Evolutionary conservation across 1,284 basidiomycete species (phyloP).

Genomic region (Laetiporus sulphureus): DNA sequence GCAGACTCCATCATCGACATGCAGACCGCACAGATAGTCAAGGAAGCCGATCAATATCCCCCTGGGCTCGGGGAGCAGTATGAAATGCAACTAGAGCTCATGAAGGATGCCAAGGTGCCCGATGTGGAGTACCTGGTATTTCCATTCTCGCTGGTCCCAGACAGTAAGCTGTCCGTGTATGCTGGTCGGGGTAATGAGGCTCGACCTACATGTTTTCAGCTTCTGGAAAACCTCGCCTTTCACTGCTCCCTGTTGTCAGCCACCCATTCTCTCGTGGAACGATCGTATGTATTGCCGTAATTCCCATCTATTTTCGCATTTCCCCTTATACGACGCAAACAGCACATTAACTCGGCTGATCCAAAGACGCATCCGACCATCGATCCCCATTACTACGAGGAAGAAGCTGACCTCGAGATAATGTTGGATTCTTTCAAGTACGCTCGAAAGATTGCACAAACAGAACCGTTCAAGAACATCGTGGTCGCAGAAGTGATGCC

Average conservation of each 20-base stretch:
- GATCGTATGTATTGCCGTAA: slow-evolving; percentile 20
- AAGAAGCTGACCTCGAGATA: slow-evolving; percentile 28
- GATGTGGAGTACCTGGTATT: slow-evolving; percentile 12
- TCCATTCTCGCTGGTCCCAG: slow-evolving; percentile 3
- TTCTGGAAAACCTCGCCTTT: slow-evolving; percentile 15
- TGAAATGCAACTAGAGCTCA: slow-evolving; percentile 7
- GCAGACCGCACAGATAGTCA: slow-evolving; percentile 1
- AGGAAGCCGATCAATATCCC: not conserved
- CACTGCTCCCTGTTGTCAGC: slow-evolving; percentile 9
- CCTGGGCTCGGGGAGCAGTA: slow-evolving; percentile 9
- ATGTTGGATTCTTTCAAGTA: slow-evolving; percentile 11
- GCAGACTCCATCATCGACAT: slow-evolving; percentile 2
- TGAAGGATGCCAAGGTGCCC: slow-evolving; percentile 6
- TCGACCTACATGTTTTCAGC: not conserved
- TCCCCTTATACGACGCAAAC: too few relatives aligned
- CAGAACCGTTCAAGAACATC: slow-evolving; percentile 19
- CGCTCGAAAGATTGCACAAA: slow-evolving; percentile 1
- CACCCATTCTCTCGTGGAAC: slow-evolving; percentile 29
- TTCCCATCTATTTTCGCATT: not conserved
- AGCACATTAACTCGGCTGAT: slow-evolving; percentile 31
- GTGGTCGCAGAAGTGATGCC: not conserved
- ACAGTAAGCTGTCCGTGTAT: not conserved
- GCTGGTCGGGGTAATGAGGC: too few relatives aligned
- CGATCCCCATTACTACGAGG: slow-evolving; percentile 36
- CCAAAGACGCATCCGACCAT: slow-evolving; percentile 30